A percentile compares a stretch with the other conserved stretches of the same genome.
phyloP scores from a whole-genome alignment of 768 basidiomycete genomes.

The Trametes punicea region DNA sequence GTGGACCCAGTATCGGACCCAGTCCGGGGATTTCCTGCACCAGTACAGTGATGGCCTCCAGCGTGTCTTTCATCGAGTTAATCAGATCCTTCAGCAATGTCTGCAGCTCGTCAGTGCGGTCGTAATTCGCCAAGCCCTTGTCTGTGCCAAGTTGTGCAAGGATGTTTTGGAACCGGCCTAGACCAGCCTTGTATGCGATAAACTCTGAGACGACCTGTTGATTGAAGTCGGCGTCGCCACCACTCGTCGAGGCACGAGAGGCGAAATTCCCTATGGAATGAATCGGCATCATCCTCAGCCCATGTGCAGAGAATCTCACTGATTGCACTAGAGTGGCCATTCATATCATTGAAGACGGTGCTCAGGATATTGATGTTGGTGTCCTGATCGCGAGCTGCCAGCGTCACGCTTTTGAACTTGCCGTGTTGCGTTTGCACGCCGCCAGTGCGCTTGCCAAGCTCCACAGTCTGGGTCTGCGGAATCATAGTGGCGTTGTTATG shows the following conservation, averaged over 20 bases:
- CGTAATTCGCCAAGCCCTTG: slow-evolving; percentile 52
- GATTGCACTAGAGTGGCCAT: slow-evolving; percentile 25
- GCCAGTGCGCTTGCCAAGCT: neutral
- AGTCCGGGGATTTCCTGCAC: slow-evolving; percentile 42
- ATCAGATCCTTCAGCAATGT: slow-evolving; percentile 46
- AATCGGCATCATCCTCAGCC: neutral
- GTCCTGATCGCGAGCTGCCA: slow-evolving; percentile 3
- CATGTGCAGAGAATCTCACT: slow-evolving; percentile 20
- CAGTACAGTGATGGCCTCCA: slow-evolving; percentile 34
- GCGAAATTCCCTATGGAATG: slow-evolving; percentile 1
- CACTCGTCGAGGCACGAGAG: neutral
- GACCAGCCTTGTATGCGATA: slow-evolving; percentile 33
- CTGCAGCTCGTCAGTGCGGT: slow-evolving; percentile 42
- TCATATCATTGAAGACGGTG: slow-evolving; percentile 23
- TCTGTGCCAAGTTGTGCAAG: slow-evolving; percentile 33
- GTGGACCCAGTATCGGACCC: slow-evolving; percentile 50
- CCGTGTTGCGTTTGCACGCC: slow-evolving; percentile 9
- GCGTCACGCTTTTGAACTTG: neutral
- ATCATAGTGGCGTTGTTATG: slow-evolving; percentile 5
- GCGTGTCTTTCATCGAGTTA: slow-evolving; percentile 45
- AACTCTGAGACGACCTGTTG: slow-evolving; percentile 36
- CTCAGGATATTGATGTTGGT: slow-evolving; percentile 28
- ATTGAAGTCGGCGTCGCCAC: slow-evolving; percentile 33
- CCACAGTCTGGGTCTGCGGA: neutral
- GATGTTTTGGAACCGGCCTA: slow-evolving; percentile 30